Evolutionary conservation across 2,329 filamentous ascomycete genomes (phyloP), one percentile per base, ranked within the genome.

Genomic region (Colletotrichum somersetense): DNA sequence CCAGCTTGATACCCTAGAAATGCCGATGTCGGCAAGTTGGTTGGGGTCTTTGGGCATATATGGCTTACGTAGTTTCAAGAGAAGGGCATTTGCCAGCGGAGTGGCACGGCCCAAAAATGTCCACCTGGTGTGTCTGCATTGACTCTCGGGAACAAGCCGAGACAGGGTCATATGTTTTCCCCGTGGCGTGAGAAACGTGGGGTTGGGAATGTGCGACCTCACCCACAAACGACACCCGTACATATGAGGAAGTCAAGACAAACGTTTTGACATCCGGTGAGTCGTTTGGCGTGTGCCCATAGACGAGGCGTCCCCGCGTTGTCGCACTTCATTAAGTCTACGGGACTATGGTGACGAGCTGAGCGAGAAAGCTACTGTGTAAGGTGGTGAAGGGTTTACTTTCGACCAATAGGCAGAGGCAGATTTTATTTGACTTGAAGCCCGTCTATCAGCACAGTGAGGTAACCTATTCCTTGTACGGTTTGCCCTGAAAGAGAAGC

Each of bases 111-210:
- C 46, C 33, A 53, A 16, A 23, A 56, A 26, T 20, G 23, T 38
- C 52, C 56, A 20, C 67, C 67, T 18, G 48, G 40, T 71, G 55
- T 61, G 26, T 71, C 30, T 52, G 40, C 23, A 48, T 23, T 42
- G 48, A 59, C 55, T 62, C 48, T 46, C 50, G 38, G 38, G 55
- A 33, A 59, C 14, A 66, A 66, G 46, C 48, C 56, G 62, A 70
- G 55, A 67, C 48, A 61, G 14, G 33, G 18, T 30, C 40, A 46
- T 48, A 46, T 38, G 55, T 48, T 44, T 50, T 66, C 59, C 33
- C 26, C 23, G 40, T 40, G 30, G 42, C 10, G 55, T 26, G 55
- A 44, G 44, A 58, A 65, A 65, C 38, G 44, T 26, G 46, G 44
- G 26, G 10, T 35, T 53, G 42, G 48, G 16, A 48, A 30, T 38